Evolutionary conservation across 768 basidiomycete species (phyloP), one percentile per base, ranked within the genome.

Genomic region (Leccinellum rugosiceps): DNA sequence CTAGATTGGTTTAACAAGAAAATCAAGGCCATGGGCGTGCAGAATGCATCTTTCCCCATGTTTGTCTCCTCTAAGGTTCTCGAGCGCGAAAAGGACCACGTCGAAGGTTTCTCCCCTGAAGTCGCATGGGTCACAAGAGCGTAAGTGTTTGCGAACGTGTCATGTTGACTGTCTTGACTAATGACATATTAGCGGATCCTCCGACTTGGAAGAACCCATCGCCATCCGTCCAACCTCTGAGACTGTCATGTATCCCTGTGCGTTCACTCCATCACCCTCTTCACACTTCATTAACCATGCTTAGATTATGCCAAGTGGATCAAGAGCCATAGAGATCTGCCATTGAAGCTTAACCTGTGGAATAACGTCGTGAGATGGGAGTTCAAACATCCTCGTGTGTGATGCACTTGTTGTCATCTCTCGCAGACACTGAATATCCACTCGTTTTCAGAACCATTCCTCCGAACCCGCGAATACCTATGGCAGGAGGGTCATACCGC

Each of bases 401-500:
- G 17, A 75, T 46, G 11, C 55, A 58, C 23, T n/a, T 7, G 25
- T 28, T 14, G 19, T 50, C 1, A 2, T 44, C 9, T 53, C 15
- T 28, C 14, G 13, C 3, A 0, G 19, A 38, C 3, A 14, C 58
- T 65, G 8, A 52, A 19, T n/a, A 2, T 11, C 5, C 31, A 31
- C 28, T 35, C 70, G 84, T 53, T 34, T 34, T 25, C 70, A 92
- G 90, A 99, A 73, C 97, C 97, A 8, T 99, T 99, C 90, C 83
- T 99, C 35, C 94, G 97, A 55, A 98, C 97, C 2, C 92, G 97
- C 70, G 97, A 99, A 77, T 99, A 98, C 82, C 79, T 99, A n/a
- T 99, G 97, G 97, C 97, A 99, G 77, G 97, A 99, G 75, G 97
- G 97, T 35, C 97, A 99, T 77, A 98, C 97, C 9, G 96, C 97